Evolutionary conservation across 1,139 yeast species (phyloP), one percentile per base, ranked within the genome.

Genomic region (Pichia norvegensis): DNA sequence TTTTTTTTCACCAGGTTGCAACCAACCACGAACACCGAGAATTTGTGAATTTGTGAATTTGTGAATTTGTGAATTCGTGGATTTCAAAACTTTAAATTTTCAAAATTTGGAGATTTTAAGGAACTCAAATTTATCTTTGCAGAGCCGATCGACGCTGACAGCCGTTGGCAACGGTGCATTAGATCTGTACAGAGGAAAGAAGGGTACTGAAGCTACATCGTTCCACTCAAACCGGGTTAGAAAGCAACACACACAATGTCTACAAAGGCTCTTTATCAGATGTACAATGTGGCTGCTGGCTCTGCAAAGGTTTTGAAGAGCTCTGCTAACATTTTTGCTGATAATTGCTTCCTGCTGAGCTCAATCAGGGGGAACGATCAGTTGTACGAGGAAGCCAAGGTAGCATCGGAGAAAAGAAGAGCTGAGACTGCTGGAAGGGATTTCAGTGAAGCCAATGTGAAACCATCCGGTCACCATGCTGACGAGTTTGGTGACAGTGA

Each of bases 361-460:
- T 51, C 42, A 37, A 46, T 51, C 44, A 56, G 19, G 42, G 63
- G 52, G 46, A 63, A 58, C 38, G 69, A 68, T 47, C 42, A 54
- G 20, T 56, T 70, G 54, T 72, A 67, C 63, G 51, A 57, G 2
- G 65, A 64, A 10, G 60, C 64, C 20, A 62, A 57, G 36, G 46
- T 47, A 19, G 61, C 55, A 38, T 55, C 69, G 0, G 59, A 56
- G 42, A 54, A 54, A 17, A 62, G 61, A 8, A 60, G 60, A 44
- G 51, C 57, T 13, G 46, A 48, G 22, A 43, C 49, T 14, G 47
- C 46, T 2, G 47, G 54, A 4, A 51, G 59, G 40, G 50, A 52
- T 2, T 48, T 51, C 17, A 40, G 47, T 38, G 35, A 44, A 6
- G 29, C 36, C 3, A 53, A 54, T 37, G 41, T 56, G 6, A 42